Percentiles rank a stretch among this genome's conserved stretches.
phyloP scores from a whole-genome alignment of 148 eudicot species.

The Pharnaceum exiguum region DNA sequence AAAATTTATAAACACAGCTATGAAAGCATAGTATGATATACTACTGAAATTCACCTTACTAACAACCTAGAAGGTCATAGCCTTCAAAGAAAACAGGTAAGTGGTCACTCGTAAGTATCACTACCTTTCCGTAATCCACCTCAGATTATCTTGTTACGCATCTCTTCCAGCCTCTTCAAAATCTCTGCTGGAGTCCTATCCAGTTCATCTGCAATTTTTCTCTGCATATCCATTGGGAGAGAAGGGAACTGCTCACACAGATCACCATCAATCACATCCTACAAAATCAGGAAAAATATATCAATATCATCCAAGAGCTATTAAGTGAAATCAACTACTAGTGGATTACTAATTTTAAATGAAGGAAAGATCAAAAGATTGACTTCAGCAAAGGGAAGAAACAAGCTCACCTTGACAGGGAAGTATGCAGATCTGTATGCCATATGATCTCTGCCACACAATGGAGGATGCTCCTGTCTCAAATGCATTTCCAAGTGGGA shows the following conservation, averaged over 20 bases:
- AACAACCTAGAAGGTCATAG: too few relatives aligned
- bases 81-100: too few relatives aligned
- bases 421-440: conserved; percentile 95
- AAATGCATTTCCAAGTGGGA: conserved; percentile 98
- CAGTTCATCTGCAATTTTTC: conserved; percentile 93
- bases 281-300: conserved; percentile 16
- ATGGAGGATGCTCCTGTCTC: conserved; percentile 96
- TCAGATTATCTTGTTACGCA: conserved; percentile 85
- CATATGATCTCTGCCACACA: conserved; percentile 99
- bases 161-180: conserved; percentile 91
- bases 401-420: conserved; percentile 75
- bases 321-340: neutral
- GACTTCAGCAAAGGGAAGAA: neutral
- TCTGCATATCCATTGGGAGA: conserved; percentile 90
- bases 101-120: neutral
- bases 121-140: neutral
- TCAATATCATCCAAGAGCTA: neutral
- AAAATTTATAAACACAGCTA: too few relatives aligned
- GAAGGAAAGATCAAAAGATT: too few relatives aligned
- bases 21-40: too few relatives aligned
- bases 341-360: neutral
- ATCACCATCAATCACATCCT: conserved; percentile 99
- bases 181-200: conserved; percentile 95
- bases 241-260: conserved; percentile 93
- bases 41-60: too few relatives aligned